Percentiles rank a stretch among this genome's conserved stretches.
phyloP scores from a whole-genome alignment of 2,329 filamentous ascomycete genomes.

The Fusarium sp. region DNA sequence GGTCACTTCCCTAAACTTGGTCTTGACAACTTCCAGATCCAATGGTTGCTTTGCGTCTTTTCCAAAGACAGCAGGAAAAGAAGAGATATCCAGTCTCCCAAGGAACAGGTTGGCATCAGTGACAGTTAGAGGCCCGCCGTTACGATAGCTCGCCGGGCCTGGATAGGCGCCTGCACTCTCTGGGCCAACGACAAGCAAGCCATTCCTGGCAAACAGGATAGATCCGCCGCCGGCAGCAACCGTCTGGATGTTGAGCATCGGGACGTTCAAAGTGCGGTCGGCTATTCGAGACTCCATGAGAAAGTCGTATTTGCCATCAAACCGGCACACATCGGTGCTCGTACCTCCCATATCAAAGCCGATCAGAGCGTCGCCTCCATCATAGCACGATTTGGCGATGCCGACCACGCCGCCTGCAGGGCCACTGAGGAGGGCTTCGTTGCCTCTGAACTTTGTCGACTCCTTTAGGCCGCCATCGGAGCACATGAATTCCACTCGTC shows the following conservation, averaged over 20 bases:
- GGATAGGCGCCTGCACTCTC: slow-evolving; percentile 81
- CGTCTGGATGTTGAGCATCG: slow-evolving; percentile 82
- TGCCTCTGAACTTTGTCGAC: slow-evolving; percentile 74
- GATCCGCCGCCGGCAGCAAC: slow-evolving; percentile 69
- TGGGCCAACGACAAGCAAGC: slow-evolving; percentile 79
- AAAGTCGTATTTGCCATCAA: slow-evolving; percentile 79
- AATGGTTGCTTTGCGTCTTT: slow-evolving; percentile 73
- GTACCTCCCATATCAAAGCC: slow-evolving; percentile 70
- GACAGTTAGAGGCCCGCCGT: slow-evolving; percentile 79
- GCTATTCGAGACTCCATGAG: slow-evolving; percentile 81
- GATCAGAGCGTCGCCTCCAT: slow-evolving; percentile 73
- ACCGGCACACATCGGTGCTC: slow-evolving; percentile 79
- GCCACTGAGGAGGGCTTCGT: slow-evolving; percentile 77
- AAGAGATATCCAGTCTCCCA: slow-evolving; percentile 70
- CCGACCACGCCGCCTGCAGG: slow-evolving; percentile 81
- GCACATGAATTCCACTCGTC: slow-evolving; percentile 79
- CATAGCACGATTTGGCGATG: slow-evolving; percentile 76
- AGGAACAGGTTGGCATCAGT: slow-evolving; percentile 81
- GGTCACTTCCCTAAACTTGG: slow-evolving; percentile 59
- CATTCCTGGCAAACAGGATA: slow-evolving; percentile 77
- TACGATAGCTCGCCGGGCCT: slow-evolving; percentile 79
- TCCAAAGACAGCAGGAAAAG: slow-evolving; percentile 81
- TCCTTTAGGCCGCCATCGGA: slow-evolving; percentile 60
- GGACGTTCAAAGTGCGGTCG: slow-evolving; percentile 78
- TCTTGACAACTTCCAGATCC: slow-evolving; percentile 55